phyloP scores from a whole-genome alignment of 2,329 filamentous ascomycete genomes.

The Hymenoscyphus infarciens region DNA sequence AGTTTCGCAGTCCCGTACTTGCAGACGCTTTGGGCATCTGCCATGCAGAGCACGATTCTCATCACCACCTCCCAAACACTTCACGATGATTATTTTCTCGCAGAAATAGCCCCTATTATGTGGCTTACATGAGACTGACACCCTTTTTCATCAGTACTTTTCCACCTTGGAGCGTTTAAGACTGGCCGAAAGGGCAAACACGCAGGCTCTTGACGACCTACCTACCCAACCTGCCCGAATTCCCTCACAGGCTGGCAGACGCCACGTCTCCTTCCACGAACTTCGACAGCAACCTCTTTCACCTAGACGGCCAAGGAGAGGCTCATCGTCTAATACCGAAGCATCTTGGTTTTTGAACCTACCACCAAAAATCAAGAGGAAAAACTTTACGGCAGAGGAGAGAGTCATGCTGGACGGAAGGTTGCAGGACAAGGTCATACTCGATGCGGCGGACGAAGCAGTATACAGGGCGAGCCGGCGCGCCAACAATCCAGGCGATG shows the following conservation, averaged over 20 bases:
- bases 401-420: constrained; percentile 57
- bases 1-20: constrained; percentile 6
- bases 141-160: constrained; percentile 56
- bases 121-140: constrained; percentile 2
- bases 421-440: constrained; percentile 48
- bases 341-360: constrained; percentile 66
- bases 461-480: constrained; percentile 47
- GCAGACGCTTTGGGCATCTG: constrained; percentile 18
- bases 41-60: constrained; percentile 9
- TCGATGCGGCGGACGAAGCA: constrained; percentile 57
- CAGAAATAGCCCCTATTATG: constrained; percentile 2
- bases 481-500: constrained; percentile 32
- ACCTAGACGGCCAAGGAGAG: constrained; percentile 30
- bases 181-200: constrained; percentile 52
- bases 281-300: constrained; percentile 27
- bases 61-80: constrained; percentile 12
- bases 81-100: constrained; percentile 4
- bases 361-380: constrained; percentile 68
- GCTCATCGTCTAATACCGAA: constrained; percentile 49
- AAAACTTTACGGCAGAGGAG: constrained; percentile 69
- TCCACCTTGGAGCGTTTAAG: constrained; percentile 67
- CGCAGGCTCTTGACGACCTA: constrained; percentile 32
- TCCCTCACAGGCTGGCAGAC: constrained; percentile 29
- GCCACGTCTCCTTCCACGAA: constrained; percentile 28
- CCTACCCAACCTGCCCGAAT: constrained; percentile 29